phyloP scores from a whole-genome alignment of 768 basidiomycete species.

The Ramaria sp. region DNA sequence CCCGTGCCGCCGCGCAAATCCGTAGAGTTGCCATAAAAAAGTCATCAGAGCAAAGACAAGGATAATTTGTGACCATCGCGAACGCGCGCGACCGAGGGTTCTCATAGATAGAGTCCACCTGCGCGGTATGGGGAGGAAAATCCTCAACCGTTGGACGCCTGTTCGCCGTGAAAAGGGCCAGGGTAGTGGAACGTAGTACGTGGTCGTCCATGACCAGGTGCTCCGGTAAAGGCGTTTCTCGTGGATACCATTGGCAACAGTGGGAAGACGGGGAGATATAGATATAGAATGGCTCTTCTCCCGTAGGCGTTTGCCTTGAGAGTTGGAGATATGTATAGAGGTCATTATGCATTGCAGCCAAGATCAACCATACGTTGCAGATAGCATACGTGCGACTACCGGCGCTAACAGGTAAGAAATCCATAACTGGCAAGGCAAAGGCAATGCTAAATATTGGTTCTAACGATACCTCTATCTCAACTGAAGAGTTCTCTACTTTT shows the following conservation, averaged over 20 bases:
- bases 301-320: not conserved
- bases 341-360: conserved; percentile 5
- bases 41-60: conserved; percentile 46
- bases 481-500: too few relatives aligned
- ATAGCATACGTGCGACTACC: not conserved
- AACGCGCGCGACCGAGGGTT: conserved; percentile 52
- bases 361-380: not conserved
- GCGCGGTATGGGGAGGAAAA: conserved; percentile 46
- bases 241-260: conserved; percentile 10
- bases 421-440: not conserved
- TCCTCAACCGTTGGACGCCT: not conserved
- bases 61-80: conserved; percentile 37
- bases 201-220: conserved; percentile 38
- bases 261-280: conserved; percentile 9
- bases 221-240: conserved; percentile 12
- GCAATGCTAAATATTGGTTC: too few relatives aligned
- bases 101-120: conserved; percentile 46
- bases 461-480: too few relatives aligned
- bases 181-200: conserved; percentile 33
- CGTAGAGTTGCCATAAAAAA: conserved; percentile 32
- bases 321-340: not conserved
- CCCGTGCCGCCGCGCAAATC: conserved; percentile 43
- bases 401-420: not conserved
- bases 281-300: conserved; percentile 15
- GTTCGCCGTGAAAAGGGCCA: conserved; percentile 7